Evolutionary conservation across 805 yeast species (phyloP), one percentile per base, ranked within the genome.

Genomic region (Lipomyces japonicus): DNA sequence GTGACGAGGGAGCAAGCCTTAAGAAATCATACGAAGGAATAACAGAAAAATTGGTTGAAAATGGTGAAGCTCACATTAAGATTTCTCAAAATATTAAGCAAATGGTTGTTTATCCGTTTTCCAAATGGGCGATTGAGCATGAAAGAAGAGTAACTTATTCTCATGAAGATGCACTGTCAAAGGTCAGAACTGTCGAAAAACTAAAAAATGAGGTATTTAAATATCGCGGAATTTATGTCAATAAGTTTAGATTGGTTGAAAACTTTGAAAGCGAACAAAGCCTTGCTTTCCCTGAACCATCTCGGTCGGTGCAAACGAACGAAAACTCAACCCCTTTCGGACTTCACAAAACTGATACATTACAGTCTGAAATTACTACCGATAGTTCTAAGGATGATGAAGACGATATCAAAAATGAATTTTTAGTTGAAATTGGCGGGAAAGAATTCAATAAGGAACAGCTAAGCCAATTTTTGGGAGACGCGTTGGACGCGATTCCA

Each of bases 111-210:
- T 74, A 73, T 22, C 95, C 95, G 1, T 87, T 87, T 61, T 66
- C 78, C 9, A 75, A 76, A 59, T 88, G 95, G 95, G 75, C 89
- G 37, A 71, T 70, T 16, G 89, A 83, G 46, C 95, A 87, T 66
- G 76, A 75, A 46, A 78, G 77, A 58, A 70, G 95, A 41, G 75
- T 87, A 1, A 79, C 76, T 35, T 78, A 76, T 60, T 79, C 86
- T 16, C 82, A 81, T 47, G 71, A 74, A 49, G 71, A 74, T 3
- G 67, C 86, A 36, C 67, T 69, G 43, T 72, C 69, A 19, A 80
- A 78, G 56, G 72, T 78, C 41, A 72, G 68, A 45, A 74, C 72
- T 55, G 63, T 65, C 12, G 65, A 67, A 79, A 82, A 45, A 84
- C 79, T 39, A 73, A 75, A 57, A 72, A 77, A 55, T 81, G 64